Conservation (phyloP, 495 filamentous ascomycete species). For the Lophiostoma macrostomum region DNA sequence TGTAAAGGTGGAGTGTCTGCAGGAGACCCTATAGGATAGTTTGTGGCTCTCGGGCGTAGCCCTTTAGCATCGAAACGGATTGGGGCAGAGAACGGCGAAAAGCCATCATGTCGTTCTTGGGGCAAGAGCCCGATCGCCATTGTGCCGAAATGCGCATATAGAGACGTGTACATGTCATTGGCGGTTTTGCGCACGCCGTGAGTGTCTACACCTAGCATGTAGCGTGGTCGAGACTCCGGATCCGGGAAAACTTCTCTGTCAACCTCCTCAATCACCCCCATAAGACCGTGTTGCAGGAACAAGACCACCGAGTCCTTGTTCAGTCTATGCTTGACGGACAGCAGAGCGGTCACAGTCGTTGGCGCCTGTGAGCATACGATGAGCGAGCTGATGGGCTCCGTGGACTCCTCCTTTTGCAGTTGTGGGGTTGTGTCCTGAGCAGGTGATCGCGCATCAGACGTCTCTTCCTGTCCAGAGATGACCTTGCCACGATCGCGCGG, state of each 20-base stretch:
- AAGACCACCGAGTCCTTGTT: constrained; percentile 69
- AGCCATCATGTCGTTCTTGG: constrained; percentile 10
- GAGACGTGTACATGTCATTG: constrained; percentile 55
- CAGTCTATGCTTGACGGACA: constrained; percentile 61
- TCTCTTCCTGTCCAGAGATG: constrained; percentile 5
- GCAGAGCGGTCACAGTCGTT: constrained; percentile 56
- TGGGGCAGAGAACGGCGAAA: constrained; percentile 9
- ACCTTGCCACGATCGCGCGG: constrained; percentile 24
- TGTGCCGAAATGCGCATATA: constrained; percentile 62
- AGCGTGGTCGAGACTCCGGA: constrained; percentile 61
- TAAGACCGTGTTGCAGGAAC: constrained; percentile 77
- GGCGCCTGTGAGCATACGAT: constrained; percentile 67
- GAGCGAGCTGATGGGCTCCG: constrained; percentile 65
- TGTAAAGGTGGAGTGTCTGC: too few relatives aligned
- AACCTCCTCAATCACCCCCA: constrained; percentile 75
- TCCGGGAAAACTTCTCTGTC: constrained; percentile 66
- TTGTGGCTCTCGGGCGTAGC: too few relatives aligned
- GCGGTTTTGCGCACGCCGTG: constrained; percentile 55
- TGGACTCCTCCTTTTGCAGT: constrained; percentile 21
- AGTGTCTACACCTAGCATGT: constrained; percentile 68
- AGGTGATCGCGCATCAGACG: neutral
- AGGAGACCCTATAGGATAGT: too few relatives aligned
- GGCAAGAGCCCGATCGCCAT: constrained; percentile 58
- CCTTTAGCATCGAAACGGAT: too few relatives aligned
- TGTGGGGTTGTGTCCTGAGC: neutral